Evolutionary conservation across 192 early-diverging fungal genomes (phyloP).

Genomic region (Mortierella hygrophila): DNA sequence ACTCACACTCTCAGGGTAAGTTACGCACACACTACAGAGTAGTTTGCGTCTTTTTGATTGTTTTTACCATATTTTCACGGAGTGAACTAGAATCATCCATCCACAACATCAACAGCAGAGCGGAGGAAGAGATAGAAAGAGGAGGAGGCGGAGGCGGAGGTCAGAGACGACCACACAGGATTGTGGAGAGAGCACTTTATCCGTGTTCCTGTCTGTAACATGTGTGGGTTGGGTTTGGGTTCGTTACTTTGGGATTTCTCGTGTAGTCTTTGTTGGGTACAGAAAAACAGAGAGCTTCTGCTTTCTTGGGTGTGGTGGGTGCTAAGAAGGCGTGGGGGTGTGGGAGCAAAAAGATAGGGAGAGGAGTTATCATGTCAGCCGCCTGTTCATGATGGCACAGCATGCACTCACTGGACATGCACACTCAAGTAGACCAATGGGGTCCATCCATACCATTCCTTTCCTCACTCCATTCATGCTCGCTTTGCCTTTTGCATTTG

Average conservation of each 20-base stretch:
- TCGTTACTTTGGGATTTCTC: neutral
- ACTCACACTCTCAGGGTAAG: neutral
- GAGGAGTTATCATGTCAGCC: too few species aligned
- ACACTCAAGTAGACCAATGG: neutral
- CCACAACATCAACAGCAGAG: neutral
- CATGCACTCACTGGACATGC: neutral
- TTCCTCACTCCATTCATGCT: neutral
- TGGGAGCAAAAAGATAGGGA: neutral
- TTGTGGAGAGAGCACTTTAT: conserved; percentile 2
- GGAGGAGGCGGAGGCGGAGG: neutral
- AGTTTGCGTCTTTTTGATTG: neutral
- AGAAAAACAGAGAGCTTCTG: neutral
- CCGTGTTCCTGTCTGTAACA: neutral
- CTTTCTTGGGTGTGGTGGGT: neutral
- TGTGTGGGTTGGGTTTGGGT: neutral
- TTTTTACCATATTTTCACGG: conserved; percentile 27
- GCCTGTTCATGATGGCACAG: neutral
- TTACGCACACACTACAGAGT: neutral
- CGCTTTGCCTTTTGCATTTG: neutral
- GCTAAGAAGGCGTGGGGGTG: too few species aligned
- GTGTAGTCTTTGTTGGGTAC: conserved; percentile 11
- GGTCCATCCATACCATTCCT: neutral
- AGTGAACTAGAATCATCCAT: neutral
- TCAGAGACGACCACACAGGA: neutral
- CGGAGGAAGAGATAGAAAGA: neutral